Percentiles rank a stretch among this genome's conserved stretches.
phyloP scores from a whole-genome alignment of 1,284 basidiomycete genomes.

The Porogramme epimiltina region DNA sequence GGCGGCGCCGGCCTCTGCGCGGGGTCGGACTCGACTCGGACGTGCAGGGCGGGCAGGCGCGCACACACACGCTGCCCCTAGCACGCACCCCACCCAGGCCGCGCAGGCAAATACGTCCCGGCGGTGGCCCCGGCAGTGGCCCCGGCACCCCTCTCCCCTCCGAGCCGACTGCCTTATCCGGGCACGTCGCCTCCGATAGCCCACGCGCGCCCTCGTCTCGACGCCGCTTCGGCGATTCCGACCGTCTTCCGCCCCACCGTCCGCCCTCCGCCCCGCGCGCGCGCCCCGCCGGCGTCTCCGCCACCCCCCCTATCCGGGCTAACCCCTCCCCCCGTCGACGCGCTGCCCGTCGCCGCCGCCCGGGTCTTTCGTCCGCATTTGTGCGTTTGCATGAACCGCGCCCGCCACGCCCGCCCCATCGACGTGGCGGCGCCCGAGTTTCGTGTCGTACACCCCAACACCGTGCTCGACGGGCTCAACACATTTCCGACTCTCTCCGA shows the following conservation, averaged over 20 bases:
- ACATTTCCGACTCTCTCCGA: not conserved
- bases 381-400: too few species aligned
- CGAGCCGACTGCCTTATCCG: constrained; percentile 6
- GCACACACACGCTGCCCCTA: too few species aligned
- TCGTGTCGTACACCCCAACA: not conserved
- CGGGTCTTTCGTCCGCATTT: too few species aligned
- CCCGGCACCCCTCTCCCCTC: constrained; percentile 7
- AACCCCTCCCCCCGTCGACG: not conserved
- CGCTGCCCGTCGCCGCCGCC: too few species aligned
- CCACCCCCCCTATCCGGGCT: too few species aligned
- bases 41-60: too few species aligned
- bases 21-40: too few species aligned
- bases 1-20: too few species aligned
- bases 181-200: constrained; percentile 13
- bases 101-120: constrained; percentile 17
- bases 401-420: too few species aligned
- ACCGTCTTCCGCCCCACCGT: constrained; percentile 17
- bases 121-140: constrained; percentile 15
- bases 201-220: constrained; percentile 9
- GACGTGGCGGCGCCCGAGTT: too few species aligned
- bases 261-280: constrained; percentile 5
- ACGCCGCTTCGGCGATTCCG: constrained; percentile 9
- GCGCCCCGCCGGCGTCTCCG: too few species aligned
- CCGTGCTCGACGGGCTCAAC: not conserved
- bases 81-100: not conserved